These are phyloP conservation scores for Oryza punctata DNA, from an alignment of 176 grass and related monocot species.

Conservation along the genomic window DNA sequence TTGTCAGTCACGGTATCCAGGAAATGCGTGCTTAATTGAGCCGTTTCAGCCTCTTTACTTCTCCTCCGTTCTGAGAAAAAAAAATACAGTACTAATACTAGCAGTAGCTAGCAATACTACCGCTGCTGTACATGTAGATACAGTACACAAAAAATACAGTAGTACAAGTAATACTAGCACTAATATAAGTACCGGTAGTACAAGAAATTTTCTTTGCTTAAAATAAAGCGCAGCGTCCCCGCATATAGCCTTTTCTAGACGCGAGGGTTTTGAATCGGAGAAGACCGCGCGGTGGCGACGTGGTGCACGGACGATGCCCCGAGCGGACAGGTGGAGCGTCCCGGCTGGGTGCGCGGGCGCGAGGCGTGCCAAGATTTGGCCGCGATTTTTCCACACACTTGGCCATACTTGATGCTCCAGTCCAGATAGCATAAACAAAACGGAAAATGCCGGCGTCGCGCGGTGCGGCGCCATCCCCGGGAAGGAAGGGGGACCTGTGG, in stretches of 20 bases:
- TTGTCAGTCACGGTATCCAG: neutral
- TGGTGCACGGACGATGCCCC: neutral
- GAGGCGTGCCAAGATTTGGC: neutral
- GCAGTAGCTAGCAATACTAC: neutral
- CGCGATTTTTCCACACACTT: neutral
- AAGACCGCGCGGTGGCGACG: neutral
- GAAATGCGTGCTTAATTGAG: neutral
- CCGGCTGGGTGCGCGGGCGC: neutral
- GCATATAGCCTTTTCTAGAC: neutral
- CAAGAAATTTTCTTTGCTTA: neutral
- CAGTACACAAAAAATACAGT: neutral
- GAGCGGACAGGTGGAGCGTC: slow-evolving; percentile 20
- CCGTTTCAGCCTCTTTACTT: neutral
- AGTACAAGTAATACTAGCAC: no score
- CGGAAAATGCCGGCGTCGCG: neutral
- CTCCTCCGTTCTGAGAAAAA: neutral
- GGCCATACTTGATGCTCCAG: no score
- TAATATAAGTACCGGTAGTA: neutral
- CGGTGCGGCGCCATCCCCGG: neutral
- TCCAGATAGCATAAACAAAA: slow-evolving; percentile 12
- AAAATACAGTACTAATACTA: no score
- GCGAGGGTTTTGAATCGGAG: neutral
- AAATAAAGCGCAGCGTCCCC: neutral
- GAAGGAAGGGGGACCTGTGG: neutral
- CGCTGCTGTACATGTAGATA: neutral